These are phyloP conservation scores for Trichoderma virens DNA, from an alignment of 495 filamentous ascomycete species.

Conservation along the genomic window DNA sequence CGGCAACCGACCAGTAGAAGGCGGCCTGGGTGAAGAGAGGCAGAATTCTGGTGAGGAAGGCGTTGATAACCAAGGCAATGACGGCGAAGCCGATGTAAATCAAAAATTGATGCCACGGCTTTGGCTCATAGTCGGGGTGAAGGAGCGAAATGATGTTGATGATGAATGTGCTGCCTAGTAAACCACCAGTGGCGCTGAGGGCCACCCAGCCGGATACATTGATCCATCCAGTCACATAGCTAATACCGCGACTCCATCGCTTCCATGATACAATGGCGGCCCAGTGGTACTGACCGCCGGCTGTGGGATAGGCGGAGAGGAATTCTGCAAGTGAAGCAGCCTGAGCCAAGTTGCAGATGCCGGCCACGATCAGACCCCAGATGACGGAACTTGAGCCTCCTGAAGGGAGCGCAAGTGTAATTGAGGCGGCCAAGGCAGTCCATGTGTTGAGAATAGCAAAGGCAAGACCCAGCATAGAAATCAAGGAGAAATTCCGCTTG, in stretches of 20 bases:
- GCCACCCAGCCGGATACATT: slow-evolving; percentile 65
- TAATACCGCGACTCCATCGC: slow-evolving; percentile 53
- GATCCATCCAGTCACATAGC: slow-evolving; percentile 70
- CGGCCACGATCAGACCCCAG: slow-evolving; percentile 61
- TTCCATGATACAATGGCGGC: slow-evolving; percentile 56
- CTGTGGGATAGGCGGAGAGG: slow-evolving; percentile 66
- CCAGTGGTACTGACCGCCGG: slow-evolving; percentile 68
- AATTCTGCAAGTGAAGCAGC: slow-evolving; percentile 67
- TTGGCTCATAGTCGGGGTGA: slow-evolving; percentile 36
- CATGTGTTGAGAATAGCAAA: slow-evolving; percentile 56
- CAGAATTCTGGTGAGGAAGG: slow-evolving; percentile 53
- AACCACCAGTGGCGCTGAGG: slow-evolving; percentile 19
- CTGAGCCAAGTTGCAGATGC: slow-evolving; percentile 62
- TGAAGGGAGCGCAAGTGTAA: slow-evolving; percentile 44
- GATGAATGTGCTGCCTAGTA: slow-evolving; percentile 28
- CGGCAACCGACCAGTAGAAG: slow-evolving; percentile 60
- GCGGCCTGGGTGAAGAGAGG: slow-evolving; percentile 57
- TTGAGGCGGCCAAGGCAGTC: slow-evolving; percentile 47
- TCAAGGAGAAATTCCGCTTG: slow-evolving; percentile 48
- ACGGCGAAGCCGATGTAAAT: slow-evolving; percentile 63
- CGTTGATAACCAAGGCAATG: slow-evolving; percentile 57
- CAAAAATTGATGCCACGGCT: slow-evolving; percentile 70
- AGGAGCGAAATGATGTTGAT: slow-evolving; percentile 21
- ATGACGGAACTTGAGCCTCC: slow-evolving; percentile 47
- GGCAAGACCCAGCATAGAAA: slow-evolving; percentile 52